These are phyloP conservation scores for Colletotrichum karsti DNA, from an alignment of 2,329 filamentous ascomycete species.

Conservation along the genomic window DNA sequence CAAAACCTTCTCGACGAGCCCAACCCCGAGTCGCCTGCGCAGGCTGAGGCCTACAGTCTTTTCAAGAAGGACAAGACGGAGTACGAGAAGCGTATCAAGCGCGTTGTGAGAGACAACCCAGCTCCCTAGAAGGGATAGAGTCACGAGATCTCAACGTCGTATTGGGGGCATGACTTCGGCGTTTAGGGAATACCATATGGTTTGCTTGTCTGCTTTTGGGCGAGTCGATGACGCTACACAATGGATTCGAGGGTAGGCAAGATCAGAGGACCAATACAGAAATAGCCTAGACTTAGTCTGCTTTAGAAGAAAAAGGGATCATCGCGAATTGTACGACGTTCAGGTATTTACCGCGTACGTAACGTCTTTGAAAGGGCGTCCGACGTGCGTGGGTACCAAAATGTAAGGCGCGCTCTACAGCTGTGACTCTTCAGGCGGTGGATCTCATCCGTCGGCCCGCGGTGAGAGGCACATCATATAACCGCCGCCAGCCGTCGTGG, in stretches of 20 bases:
- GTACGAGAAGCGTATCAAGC: conserved; percentile 88
- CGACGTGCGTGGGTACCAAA: neutral
- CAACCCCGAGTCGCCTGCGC: conserved; percentile 95
- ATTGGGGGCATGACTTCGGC: conserved; percentile 15
- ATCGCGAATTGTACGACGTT: neutral
- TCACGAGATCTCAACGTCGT: conserved; percentile 14
- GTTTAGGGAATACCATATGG: conserved; percentile 28
- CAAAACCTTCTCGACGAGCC: conserved; percentile 96
- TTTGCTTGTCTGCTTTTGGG: conserved; percentile 27
- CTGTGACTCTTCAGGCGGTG: conserved; percentile 3
- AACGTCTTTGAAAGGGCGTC: neutral
- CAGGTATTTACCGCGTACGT: neutral
- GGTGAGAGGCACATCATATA: conserved; percentile 4
- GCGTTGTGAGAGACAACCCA: conserved; percentile 90
- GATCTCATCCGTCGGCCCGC: neutral
- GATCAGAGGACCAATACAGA: neutral
- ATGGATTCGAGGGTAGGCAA: neutral
- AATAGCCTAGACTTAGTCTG: neutral
- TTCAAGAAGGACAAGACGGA: conserved; percentile 89
- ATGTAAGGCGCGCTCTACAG: neutral
- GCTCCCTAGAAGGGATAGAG: conserved; percentile 61
- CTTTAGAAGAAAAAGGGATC: neutral
- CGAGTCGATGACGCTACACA: conserved; percentile 7
- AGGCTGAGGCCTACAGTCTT: conserved; percentile 96
- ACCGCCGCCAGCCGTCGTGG: conserved; percentile 1